Conservation (phyloP, 495 filamentous ascomycete genomes). For the Xylaria scruposa region DNA sequence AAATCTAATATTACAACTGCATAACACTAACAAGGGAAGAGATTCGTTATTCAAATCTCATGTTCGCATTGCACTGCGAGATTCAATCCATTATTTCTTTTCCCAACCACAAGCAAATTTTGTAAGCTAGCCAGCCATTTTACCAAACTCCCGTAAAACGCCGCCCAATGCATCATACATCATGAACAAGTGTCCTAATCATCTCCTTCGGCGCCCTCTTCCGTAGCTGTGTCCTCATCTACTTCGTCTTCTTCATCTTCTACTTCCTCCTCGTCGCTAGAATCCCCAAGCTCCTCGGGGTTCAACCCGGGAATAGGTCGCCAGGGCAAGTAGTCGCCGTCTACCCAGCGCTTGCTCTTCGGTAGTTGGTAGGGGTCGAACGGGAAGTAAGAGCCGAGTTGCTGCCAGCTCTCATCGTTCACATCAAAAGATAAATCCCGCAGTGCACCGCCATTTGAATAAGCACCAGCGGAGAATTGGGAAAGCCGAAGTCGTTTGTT, state of each 20-base stretch:
- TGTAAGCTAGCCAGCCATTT: conserved; percentile 21
- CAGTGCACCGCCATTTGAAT: conserved; percentile 54
- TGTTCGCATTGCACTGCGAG: neutral
- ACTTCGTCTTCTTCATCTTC: conserved; percentile 61
- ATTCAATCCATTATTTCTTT: neutral
- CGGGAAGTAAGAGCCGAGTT: conserved; percentile 93
- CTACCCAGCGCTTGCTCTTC: conserved; percentile 82
- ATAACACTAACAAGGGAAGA: neutral
- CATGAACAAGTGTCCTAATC: conserved; percentile 29
- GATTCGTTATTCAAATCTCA: neutral
- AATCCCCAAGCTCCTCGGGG: conserved; percentile 53
- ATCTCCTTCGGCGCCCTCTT: conserved; percentile 50
- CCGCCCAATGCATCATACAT: conserved; percentile 26
- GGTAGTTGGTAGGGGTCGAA: conserved; percentile 96
- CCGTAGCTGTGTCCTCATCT: conserved; percentile 55
- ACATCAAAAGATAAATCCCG: conserved; percentile 70
- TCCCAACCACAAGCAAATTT: conserved; percentile 13
- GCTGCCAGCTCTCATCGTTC: conserved; percentile 71
- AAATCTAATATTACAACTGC: no score
- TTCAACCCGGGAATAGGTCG: conserved; percentile 74
- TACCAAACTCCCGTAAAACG: conserved; percentile 22
- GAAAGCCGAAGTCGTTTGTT: conserved; percentile 84
- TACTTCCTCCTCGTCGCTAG: conserved; percentile 54
- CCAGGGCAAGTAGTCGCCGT: conserved; percentile 86
- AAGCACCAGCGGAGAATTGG: conserved; percentile 57